A percentile compares a stretch with the other conserved stretches of the same genome.
Evolutionary conservation across 1,139 yeast species (phyloP).

Genomic region (Yamadazyma atlantica): DNA sequence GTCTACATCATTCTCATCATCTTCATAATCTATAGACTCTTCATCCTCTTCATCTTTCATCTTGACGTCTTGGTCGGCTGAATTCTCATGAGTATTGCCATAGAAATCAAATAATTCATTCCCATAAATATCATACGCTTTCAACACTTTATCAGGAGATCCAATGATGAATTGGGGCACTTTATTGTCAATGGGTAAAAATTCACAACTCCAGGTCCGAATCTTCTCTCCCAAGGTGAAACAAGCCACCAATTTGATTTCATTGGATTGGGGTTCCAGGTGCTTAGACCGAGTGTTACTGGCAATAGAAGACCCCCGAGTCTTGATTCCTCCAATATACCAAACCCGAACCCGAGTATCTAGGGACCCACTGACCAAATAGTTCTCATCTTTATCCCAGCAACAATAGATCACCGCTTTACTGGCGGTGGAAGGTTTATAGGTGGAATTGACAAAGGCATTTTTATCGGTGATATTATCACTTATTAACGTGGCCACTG

Average conservation of each 20-base stretch:
- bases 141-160: constrained; percentile 73
- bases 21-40: constrained; percentile 11
- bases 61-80: constrained; percentile 13
- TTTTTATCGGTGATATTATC: constrained; percentile 29
- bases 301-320: constrained; percentile 18
- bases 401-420: constrained; percentile 67
- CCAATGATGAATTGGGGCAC: constrained; percentile 67
- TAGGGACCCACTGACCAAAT: constrained; percentile 64
- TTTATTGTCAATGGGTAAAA: constrained; percentile 47
- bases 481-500: constrained; percentile 35
- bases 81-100: constrained; percentile 35
- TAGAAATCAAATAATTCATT: constrained; percentile 45
- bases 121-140: constrained; percentile 55
- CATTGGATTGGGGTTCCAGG: constrained; percentile 11
- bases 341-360: constrained; percentile 70
- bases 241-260: constrained; percentile 28
- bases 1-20: constrained; percentile 34
- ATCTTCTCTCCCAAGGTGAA: constrained; percentile 43
- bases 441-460: constrained; percentile 27
- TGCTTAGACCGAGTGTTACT: constrained; percentile 16
- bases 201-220: constrained; percentile 67
- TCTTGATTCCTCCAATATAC: constrained; percentile 45
- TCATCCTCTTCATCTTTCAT: constrained; percentile 16
- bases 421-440: constrained; percentile 23
- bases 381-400: constrained; percentile 75